Evolutionary conservation across 2,329 filamentous ascomycete genomes (phyloP), one percentile per base, ranked within the genome.

Genomic region (Aspergillus oerlinghausenensis): DNA sequence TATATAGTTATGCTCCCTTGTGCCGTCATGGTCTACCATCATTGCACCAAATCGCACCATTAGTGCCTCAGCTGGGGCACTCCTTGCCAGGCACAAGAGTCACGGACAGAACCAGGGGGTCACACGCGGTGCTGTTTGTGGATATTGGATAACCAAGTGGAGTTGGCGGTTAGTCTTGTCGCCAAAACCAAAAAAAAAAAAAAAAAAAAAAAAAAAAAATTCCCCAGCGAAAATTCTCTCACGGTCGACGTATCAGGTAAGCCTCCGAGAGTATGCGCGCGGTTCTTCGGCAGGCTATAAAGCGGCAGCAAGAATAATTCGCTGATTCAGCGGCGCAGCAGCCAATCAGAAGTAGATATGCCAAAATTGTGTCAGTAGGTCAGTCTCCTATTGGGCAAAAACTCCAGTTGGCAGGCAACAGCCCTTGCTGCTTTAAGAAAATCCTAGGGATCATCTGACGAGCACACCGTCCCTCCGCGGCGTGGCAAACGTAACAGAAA

Each of bases 401-500:
- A 6, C 4, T 14, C 21, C 10, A 25, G 4, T 5, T 25, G 3
- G 42, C 19, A 21, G 10, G 8, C 10, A 23, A 11, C 7, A 8
- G 1, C 19, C 19, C 53, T 43, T 32, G 65, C 61, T 21, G 65
- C 65, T 61, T 64, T 65, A 56, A 57, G 11, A 3, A 28, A n/a
- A 51, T 53, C 50, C 43, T 53, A 51, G 21, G 54, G 54, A 66
- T 73, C 71, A 73, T 71, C 68, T 73, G 71, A 73, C 68, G 59
- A 47, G 55, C 50, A 26, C 55, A 47, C 49, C 51, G 56, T 57
- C 63, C 63, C 54, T 63, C 38, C 29, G 32, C 35, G 55, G 49
- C 53, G 59, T 62, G 59, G 59, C 63, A 54, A 63, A 73, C 72
- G 71, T 74, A 75, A 75, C 60, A 70, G 67, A 74, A 74, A 73